Conservation (phyloP, 768 basidiomycete species). For the Ramaria sp. region DNA sequence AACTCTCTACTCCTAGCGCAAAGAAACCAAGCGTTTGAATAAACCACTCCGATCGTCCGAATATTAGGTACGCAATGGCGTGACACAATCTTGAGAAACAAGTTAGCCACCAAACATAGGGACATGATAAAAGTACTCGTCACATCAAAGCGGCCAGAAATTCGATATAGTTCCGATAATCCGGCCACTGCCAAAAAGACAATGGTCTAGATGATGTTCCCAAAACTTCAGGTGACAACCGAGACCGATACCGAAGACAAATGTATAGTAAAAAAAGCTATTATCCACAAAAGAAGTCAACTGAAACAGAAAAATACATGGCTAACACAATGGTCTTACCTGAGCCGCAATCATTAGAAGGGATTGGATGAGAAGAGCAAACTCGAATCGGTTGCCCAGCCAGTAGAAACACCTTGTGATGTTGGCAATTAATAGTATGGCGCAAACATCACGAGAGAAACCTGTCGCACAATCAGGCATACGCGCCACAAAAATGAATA, state of each 20-base stretch:
- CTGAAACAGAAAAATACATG: slow-evolving; percentile 11
- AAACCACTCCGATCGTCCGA: slow-evolving; percentile 51
- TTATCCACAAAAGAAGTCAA: slow-evolving; percentile 11
- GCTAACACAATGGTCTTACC: slow-evolving; percentile 28
- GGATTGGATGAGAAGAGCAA: slow-evolving; percentile 69
- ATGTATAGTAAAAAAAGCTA: slow-evolving; percentile 75
- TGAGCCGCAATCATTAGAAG: slow-evolving; percentile 79
- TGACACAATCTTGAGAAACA: slow-evolving; percentile 39
- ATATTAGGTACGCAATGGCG: slow-evolving; percentile 65
- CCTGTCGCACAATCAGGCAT: slow-evolving; percentile 24
- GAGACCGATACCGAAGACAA: slow-evolving; percentile 63
- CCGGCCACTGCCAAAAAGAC: slow-evolving; percentile 80
- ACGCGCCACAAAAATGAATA: neutral
- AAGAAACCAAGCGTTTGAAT: slow-evolving; percentile 60
- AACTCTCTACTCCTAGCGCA: slow-evolving; percentile 76
- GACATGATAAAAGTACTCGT: slow-evolving; percentile 13
- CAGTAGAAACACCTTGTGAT: slow-evolving; percentile 88
- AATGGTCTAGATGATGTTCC: slow-evolving; percentile 54
- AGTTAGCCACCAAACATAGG: neutral
- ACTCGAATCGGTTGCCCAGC: slow-evolving; percentile 73
- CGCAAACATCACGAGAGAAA: slow-evolving; percentile 80
- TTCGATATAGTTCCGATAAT: slow-evolving; percentile 70
- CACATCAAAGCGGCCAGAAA: slow-evolving; percentile 75
- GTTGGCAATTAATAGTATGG: slow-evolving; percentile 76
- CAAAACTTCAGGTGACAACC: slow-evolving; percentile 45